These are phyloP conservation scores for Eustoma russellianum DNA, from an alignment of 257 asterid genomes.

Conservation along the genomic window DNA sequence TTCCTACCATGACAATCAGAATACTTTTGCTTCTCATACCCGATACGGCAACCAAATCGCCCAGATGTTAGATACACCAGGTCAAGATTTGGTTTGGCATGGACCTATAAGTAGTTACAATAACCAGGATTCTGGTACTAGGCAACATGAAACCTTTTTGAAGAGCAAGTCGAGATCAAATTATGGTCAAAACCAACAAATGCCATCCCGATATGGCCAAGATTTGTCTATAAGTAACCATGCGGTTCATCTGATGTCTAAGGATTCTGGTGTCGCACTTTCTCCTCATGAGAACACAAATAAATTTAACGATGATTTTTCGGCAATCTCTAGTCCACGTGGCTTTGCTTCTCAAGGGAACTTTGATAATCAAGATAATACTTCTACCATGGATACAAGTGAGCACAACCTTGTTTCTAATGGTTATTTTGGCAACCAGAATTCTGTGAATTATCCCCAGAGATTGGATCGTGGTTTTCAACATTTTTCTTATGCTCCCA, in stretches of 20 bases:
- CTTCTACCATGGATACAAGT: conserved; percentile 37
- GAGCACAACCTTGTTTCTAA: conserved; percentile 34
- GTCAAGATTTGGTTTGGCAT: conserved; percentile 35
- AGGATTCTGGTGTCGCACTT: conserved; percentile 20
- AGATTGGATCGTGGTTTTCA: conserved; percentile 37
- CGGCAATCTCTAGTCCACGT: conserved; percentile 26
- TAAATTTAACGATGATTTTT: conserved; percentile 29
- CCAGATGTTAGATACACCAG: conserved; percentile 16
- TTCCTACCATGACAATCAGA: conserved; percentile 29
- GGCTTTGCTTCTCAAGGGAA: conserved; percentile 34
- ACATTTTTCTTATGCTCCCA: conserved; percentile 44
- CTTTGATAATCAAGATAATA: conserved; percentile 36
- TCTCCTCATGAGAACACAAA: conserved; percentile 23
- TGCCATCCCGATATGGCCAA: conserved; percentile 30
- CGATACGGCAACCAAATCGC: conserved; percentile 26
- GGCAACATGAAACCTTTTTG: conserved; percentile 37
- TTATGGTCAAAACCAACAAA: conserved; percentile 31
- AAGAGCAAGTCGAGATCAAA: conserved; percentile 25
- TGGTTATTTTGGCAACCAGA: conserved; percentile 39
- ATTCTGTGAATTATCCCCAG: conserved; percentile 38
- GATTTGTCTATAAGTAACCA: conserved; percentile 24
- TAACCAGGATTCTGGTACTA: conserved; percentile 29
- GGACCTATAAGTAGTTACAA: conserved; percentile 33
- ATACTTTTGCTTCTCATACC: conserved; percentile 14
- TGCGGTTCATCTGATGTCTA: conserved; percentile 29